phyloP scores from a whole-genome alignment of 2,329 filamentous ascomycete genomes.

The Magnaporthiopsis rhizophila region DNA sequence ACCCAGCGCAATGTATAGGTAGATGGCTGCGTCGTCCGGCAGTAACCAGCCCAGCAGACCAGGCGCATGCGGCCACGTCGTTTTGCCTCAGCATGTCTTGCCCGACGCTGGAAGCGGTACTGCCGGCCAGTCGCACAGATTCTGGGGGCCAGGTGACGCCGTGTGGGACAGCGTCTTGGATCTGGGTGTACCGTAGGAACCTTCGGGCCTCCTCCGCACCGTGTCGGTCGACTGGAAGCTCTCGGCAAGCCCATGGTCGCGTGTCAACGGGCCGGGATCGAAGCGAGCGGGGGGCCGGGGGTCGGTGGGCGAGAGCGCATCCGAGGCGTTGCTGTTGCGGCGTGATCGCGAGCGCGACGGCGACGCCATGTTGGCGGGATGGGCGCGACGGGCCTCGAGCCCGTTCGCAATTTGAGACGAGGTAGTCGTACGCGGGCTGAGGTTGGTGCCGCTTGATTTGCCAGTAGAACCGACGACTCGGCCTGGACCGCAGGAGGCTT shows the following conservation, averaged over 20 bases:
- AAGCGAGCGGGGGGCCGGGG: constrained; percentile 18
- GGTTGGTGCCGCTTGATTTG: background rate
- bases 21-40: background rate
- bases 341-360: constrained; percentile 6
- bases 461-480: background rate
- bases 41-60: background rate
- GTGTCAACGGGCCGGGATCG: constrained; percentile 20
- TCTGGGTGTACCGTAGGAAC: constrained; percentile 43
- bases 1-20: background rate
- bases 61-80: constrained; percentile 2
- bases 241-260: constrained; percentile 40
- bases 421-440: background rate
- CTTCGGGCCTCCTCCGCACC: constrained; percentile 48
- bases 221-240: constrained; percentile 54
- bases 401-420: background rate
- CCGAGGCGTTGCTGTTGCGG: constrained; percentile 7
- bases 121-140: constrained; percentile 2
- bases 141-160: background rate
- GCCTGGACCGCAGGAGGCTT: background rate
- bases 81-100: constrained; percentile 5
- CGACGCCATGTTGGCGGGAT: constrained; percentile 1
- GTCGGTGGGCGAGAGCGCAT: constrained; percentile 8
- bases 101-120: background rate
- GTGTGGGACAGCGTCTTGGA: constrained; percentile 8
- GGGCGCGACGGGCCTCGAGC: background rate